phyloP scores from a whole-genome alignment of 2,329 filamentous ascomycete species.

The Neofusicoccum parvum region DNA sequence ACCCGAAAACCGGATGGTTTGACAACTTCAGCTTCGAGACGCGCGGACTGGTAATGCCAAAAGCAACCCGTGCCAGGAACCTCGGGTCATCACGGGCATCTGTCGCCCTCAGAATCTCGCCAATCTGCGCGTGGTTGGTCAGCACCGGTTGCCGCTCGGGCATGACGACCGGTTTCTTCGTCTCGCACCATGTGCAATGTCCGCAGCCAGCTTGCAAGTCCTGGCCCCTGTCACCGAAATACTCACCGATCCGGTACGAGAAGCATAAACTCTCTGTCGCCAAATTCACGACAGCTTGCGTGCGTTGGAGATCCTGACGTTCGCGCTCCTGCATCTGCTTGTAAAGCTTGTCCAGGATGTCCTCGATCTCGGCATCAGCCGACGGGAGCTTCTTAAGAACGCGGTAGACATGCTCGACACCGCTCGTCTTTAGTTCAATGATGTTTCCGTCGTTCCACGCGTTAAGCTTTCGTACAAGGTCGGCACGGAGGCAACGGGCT shows the following conservation, averaged over 20 bases:
- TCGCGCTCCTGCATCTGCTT: slow-evolving; percentile 56
- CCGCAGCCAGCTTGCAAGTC: slow-evolving; percentile 52
- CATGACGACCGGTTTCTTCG: slow-evolving; percentile 36
- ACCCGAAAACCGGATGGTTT: slow-evolving; percentile 51
- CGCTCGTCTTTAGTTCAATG: slow-evolving; percentile 56
- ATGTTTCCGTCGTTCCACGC: slow-evolving; percentile 53
- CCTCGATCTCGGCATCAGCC: slow-evolving; percentile 44
- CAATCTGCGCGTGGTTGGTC: slow-evolving; percentile 46
- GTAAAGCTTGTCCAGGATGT: slow-evolving; percentile 53
- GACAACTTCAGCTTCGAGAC: slow-evolving; percentile 53
- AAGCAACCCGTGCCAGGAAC: slow-evolving; percentile 62
- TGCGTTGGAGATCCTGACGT: slow-evolving; percentile 54
- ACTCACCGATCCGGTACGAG: slow-evolving; percentile 53
- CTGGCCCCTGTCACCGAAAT: slow-evolving; percentile 60
- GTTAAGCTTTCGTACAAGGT: slow-evolving; percentile 59
- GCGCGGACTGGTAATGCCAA: slow-evolving; percentile 63
- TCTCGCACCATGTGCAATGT: slow-evolving; percentile 56
- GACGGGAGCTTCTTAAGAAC: slow-evolving; percentile 52
- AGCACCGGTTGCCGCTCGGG: slow-evolving; percentile 42
- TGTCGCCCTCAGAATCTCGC: slow-evolving; percentile 48
- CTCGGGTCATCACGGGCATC: slow-evolving; percentile 59
- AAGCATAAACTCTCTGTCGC: slow-evolving; percentile 58
- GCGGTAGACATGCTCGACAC: slow-evolving; percentile 58
- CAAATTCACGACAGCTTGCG: slow-evolving; percentile 55
- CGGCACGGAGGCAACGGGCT: slow-evolving; percentile 43